Evolutionary conservation across 257 asterid species (phyloP).

Genomic region (Jasminum sambac): DNA sequence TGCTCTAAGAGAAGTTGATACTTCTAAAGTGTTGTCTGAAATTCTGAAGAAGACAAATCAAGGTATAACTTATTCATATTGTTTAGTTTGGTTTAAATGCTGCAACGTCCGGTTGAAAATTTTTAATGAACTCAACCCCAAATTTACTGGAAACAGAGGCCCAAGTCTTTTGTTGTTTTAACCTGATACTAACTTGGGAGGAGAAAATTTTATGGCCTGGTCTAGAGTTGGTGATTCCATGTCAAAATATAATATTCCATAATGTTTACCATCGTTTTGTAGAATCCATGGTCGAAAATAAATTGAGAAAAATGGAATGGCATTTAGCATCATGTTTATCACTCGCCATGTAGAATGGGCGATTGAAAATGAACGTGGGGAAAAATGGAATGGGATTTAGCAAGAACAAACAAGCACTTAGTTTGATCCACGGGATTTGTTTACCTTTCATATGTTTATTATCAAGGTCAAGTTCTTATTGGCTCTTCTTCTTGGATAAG

Average conservation of each 20-base stretch:
- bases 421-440: background rate
- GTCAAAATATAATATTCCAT: constrained; percentile 13
- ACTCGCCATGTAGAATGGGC: too few species aligned
- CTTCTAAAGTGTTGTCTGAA: constrained; percentile 54
- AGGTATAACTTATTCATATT: constrained; percentile 39
- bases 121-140: background rate
- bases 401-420: background rate
- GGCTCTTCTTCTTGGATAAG: constrained; percentile 39
- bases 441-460: background rate
- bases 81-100: background rate
- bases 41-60: constrained; percentile 42
- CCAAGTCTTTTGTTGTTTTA: background rate
- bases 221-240: constrained; percentile 23
- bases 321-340: too few species aligned
- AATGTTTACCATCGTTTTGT: background rate
- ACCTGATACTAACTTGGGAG: background rate
- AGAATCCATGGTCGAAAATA: too few species aligned
- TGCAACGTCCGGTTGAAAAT: background rate
- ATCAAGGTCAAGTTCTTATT: constrained; percentile 19
- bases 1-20: constrained; percentile 90
- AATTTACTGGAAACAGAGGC: too few species aligned
- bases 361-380: too few species aligned
- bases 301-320: too few species aligned
- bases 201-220: background rate
- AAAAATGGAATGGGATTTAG: too few species aligned